Percentiles rank a stretch among this genome's conserved stretches.
Conservation (phyloP, 805 yeast species). For the Metschnikowia koreensis region DNA sequence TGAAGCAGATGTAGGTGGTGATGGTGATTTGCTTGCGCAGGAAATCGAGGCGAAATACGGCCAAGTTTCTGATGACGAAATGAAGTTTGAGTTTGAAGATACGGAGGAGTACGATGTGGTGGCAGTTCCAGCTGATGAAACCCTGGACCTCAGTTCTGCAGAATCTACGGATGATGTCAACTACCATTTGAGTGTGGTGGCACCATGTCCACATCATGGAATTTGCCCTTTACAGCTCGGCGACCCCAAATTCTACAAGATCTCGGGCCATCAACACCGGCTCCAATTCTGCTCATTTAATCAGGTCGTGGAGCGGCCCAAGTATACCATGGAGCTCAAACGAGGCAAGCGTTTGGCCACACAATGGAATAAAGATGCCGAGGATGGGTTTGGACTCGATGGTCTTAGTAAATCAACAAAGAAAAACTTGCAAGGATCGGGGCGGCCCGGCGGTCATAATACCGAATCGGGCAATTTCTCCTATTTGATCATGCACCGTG, state of each 20-base stretch:
- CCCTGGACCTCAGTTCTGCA: conserved; percentile 13
- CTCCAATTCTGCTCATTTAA: conserved; percentile 74
- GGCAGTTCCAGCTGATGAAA: conserved; percentile 19
- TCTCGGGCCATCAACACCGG: conserved; percentile 54
- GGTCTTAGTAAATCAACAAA: conserved; percentile 27
- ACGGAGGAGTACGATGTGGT: conserved; percentile 29
- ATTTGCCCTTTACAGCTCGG: conserved; percentile 82
- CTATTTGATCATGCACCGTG: conserved; percentile 69
- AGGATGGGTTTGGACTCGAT: conserved; percentile 54
- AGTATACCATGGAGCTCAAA: conserved; percentile 77
- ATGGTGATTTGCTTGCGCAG: conserved; percentile 16
- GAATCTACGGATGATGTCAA: conserved; percentile 27
- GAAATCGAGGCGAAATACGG: conserved; percentile 42
- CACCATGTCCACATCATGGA: conserved; percentile 90
- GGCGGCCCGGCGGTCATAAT: conserved; percentile 70
- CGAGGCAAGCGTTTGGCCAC: conserved; percentile 74
- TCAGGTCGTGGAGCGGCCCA: conserved; percentile 73
- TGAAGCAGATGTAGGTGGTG: conserved; percentile 17
- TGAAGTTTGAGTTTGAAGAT: conserved; percentile 48
- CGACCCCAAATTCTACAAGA: conserved; percentile 63
- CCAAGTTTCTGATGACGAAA: conserved; percentile 40
- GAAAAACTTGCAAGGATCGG: conserved; percentile 60
- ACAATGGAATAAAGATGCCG: conserved; percentile 60
- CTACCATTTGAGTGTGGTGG: conserved; percentile 64
- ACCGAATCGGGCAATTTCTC: conserved; percentile 71